phyloP scores from a whole-genome alignment of 129 eudicot species.

The Centrapalus pauciflorus region DNA sequence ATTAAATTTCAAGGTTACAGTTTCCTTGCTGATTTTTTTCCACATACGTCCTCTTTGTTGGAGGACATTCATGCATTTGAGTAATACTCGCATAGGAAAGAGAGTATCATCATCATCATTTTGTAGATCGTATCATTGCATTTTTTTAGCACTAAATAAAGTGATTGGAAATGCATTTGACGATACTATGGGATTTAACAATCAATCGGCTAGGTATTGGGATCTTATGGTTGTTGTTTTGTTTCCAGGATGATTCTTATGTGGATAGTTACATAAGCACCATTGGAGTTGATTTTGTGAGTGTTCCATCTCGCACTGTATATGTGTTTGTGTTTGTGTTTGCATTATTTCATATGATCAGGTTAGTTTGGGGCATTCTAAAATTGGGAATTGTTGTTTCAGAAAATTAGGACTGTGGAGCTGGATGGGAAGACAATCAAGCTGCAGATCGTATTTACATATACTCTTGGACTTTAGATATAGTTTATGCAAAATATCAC shows the following conservation, averaged over 20 bases:
- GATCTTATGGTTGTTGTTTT: background rate
- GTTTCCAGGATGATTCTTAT: slow-evolving; percentile 89
- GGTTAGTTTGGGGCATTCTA: background rate
- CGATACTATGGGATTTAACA: too few relatives aligned
- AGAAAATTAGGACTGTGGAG: slow-evolving; percentile 97
- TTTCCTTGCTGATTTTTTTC: background rate
- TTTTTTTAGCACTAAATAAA: too few relatives aligned
- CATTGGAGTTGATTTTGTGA: slow-evolving; percentile 96
- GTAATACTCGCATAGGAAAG: background rate
- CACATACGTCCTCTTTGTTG: background rate
- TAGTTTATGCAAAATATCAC: background rate
- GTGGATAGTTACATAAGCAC: slow-evolving; percentile 99
- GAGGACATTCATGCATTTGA: background rate
- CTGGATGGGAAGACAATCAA: slow-evolving; percentile 84
- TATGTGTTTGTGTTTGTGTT: background rate
- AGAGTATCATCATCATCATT: background rate
- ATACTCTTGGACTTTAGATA: background rate
- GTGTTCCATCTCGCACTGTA: slow-evolving; percentile 15
- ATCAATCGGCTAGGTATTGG: too few relatives aligned
- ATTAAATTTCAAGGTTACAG: background rate
- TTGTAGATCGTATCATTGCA: background rate
- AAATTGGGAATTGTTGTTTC: slow-evolving; percentile 3
- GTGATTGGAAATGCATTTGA: too few relatives aligned
- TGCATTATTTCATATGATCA: background rate
- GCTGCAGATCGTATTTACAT: slow-evolving; percentile 81